phyloP scores from a whole-genome alignment of 2,329 filamentous ascomycete species.

The Aspergillus neotritici region DNA sequence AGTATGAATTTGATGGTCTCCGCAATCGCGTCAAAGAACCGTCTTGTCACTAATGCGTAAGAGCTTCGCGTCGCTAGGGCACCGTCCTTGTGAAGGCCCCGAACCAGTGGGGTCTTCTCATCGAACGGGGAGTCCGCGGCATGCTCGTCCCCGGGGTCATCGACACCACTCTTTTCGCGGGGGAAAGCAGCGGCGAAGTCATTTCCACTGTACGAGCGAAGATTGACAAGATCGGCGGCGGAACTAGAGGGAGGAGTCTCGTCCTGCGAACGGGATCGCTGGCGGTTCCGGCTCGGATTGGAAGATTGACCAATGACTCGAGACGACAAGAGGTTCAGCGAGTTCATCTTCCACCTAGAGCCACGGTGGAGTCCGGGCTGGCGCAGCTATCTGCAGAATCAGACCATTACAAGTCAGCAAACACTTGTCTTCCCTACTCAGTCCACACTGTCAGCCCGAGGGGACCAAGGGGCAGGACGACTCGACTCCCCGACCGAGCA shows the following conservation, averaged over 20 bases:
- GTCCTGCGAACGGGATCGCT: conserved; percentile 51
- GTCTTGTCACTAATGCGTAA: conserved; percentile 56
- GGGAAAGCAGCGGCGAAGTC: conserved; percentile 30
- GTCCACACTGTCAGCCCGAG: conserved; percentile 2
- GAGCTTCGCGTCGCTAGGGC: conserved; percentile 33
- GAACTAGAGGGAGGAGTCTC: conserved; percentile 34
- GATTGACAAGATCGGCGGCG: conserved; percentile 32
- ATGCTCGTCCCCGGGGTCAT: conserved; percentile 16
- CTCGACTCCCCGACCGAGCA: conserved; percentile 8
- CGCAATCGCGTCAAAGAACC: conserved; percentile 65
- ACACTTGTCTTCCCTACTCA: not conserved
- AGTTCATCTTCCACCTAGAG: conserved; percentile 74
- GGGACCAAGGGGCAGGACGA: conserved; percentile 14
- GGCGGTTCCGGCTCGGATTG: conserved; percentile 43
- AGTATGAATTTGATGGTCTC: conserved; percentile 73
- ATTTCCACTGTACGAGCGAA: conserved; percentile 41
- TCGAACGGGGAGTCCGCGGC: conserved; percentile 31
- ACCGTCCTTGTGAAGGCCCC: conserved; percentile 34
- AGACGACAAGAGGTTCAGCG: conserved; percentile 85
- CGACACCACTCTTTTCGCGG: conserved; percentile 25
- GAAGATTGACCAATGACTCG: conserved; percentile 63
- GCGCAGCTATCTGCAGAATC: conserved; percentile 30
- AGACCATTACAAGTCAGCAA: conserved; percentile 17
- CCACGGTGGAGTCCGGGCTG: conserved; percentile 40
- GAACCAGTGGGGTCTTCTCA: conserved; percentile 67